Conservation (phyloP, 192 early-diverging fungal genomes). For the Backusella psychrophila region DNA sequence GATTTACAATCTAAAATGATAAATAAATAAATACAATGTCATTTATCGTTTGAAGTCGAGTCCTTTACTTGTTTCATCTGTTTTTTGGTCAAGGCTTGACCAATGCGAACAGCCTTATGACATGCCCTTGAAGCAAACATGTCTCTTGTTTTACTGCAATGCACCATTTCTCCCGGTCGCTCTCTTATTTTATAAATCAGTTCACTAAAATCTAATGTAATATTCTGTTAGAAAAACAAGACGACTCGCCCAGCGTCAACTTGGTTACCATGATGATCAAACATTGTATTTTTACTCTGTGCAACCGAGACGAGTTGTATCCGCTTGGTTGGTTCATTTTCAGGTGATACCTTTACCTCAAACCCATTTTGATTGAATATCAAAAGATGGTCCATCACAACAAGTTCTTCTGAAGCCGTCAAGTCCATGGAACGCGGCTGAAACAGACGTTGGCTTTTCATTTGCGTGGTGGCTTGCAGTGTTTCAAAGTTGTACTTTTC, state of each 20-base stretch:
- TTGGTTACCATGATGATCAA: constrained; percentile 59
- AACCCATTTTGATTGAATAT: constrained; percentile 84
- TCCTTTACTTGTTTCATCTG: constrained; percentile 67
- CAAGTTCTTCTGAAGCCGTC: constrained; percentile 73
- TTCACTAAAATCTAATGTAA: constrained; percentile 63
- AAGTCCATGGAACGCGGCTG: constrained; percentile 66
- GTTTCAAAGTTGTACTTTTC: constrained; percentile 98
- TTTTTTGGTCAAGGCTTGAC: constrained; percentile 62
- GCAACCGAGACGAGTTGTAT: constrained; percentile 74
- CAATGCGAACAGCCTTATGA: constrained; percentile 90
- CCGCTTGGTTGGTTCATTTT: constrained; percentile 56
- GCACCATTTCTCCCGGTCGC: constrained; percentile 52
- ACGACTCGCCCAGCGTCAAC: no score
- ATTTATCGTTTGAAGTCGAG: neutral
- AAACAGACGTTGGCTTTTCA: constrained; percentile 68
- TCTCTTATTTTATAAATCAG: constrained; percentile 55
- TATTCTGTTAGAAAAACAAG: no score
- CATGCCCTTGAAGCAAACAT: constrained; percentile 94
- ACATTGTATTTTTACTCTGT: constrained; percentile 67
- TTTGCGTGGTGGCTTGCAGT: constrained; percentile 59
- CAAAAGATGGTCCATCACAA: constrained; percentile 72
- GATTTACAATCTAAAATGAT: constrained; percentile 59
- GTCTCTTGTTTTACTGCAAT: constrained; percentile 64
- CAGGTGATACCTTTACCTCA: constrained; percentile 60
- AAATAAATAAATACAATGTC: neutral